Percentiles rank a stretch among this genome's conserved stretches.
phyloP scores from a whole-genome alignment of 208 protist species.

The Crithidia bombi region DNA sequence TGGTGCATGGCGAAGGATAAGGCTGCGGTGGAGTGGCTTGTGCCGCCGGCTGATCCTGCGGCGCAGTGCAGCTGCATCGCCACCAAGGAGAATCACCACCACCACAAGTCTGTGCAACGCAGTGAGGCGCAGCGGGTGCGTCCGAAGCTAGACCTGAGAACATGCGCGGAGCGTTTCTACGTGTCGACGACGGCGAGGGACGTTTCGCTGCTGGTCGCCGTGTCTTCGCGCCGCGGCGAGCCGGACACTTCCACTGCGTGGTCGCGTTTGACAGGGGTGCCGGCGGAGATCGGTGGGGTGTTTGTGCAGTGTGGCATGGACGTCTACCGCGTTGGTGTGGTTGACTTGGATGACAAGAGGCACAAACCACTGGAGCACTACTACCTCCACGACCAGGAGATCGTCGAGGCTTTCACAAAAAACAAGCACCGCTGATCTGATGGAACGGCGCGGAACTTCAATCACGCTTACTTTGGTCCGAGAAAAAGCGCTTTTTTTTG shows the following conservation, averaged over 20 bases:
- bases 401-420: slow-evolving; percentile 47
- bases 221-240: slow-evolving; percentile 26
- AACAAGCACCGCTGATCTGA: not conserved
- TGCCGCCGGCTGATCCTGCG: slow-evolving; percentile 14
- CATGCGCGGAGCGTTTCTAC: slow-evolving; percentile 71
- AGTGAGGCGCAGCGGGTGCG: slow-evolving; percentile 4
- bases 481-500: too few relatives aligned
- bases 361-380: slow-evolving; percentile 76
- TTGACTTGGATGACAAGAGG: slow-evolving; percentile 76
- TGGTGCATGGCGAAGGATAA: slow-evolving; percentile 48
- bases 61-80: slow-evolving; percentile 24
- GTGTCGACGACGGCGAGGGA: slow-evolving; percentile 73
- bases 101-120: not conserved
- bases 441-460: too few relatives aligned
- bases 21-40: slow-evolving; percentile 49
- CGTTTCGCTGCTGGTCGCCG: slow-evolving; percentile 62
- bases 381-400: slow-evolving; percentile 48
- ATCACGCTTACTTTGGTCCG: too few relatives aligned
- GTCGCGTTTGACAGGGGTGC: not conserved
- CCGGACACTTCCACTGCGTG: slow-evolving; percentile 12
- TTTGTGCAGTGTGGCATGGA: slow-evolving; percentile 25
- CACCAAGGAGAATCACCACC: not conserved
- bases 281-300: slow-evolving; percentile 16
- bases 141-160: slow-evolving; percentile 39
- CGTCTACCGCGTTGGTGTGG: slow-evolving; percentile 64